Base-by-base conservation (phyloP, 2,329 filamentous ascomycete genomes). In the Phaeomoniella chlamydospora region DNA sequence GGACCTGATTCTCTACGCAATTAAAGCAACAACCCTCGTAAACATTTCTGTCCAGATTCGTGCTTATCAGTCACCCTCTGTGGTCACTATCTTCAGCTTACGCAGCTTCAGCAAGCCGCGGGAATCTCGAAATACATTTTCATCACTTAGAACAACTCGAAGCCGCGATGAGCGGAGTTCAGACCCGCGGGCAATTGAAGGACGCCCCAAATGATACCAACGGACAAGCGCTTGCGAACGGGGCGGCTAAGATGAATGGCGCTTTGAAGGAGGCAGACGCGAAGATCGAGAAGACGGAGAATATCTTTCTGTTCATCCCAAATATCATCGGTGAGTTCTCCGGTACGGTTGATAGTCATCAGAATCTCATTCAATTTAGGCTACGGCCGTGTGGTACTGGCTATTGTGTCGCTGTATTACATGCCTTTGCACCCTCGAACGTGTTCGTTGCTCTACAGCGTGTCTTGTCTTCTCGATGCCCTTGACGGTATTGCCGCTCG, bases 371-470 rank as follows among this genome's bases (percentile, higher is more conserved):
- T n/a, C n/a, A n/a, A n/a, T 36, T 31, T 19, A 86, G 82, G 82
- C 46, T 88, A 88, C 59, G 69, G 64, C 39, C 77, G 83, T 50
- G 80, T 90, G 52, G 63, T 88, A 44, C 72, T 88, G 46, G 86
- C 87, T 49, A 65, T 94, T 50, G 84, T 82, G 33, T 94, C 90
- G 17, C 77, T 98, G 46, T 94, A 96, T 67, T 98, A 94, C 67
- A 98, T 98, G 90, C 88, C 90, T 35, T 74, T 96, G 37, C 90
- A 98, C 58, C 88, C 88, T n/a, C 80, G 88, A 50, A 94, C 87
- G 26, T 96, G 88, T 64, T 87, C 83, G 40, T 59, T 87, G 36
- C 51, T 64, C 12, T 98, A 98, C 69, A 88, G 79, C 55, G 65
- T 98, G 40, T 96, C 88, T 16, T 96, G 90, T 57, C 73, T 96